phyloP scores from a whole-genome alignment of 306 rosid species.

The Glycine latifolia region DNA sequence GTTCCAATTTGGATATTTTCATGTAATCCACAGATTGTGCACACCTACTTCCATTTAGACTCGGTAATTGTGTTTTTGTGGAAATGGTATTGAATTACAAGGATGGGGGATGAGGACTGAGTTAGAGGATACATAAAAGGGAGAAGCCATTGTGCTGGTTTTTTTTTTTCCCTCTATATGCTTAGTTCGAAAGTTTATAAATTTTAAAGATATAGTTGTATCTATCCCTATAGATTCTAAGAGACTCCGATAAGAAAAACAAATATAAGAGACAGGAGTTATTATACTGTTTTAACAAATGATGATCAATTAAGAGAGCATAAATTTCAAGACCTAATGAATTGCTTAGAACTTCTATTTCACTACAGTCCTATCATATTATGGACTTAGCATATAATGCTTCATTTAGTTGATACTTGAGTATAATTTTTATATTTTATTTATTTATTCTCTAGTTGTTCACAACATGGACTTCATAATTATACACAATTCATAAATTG shows the following conservation, averaged over 20 bases:
- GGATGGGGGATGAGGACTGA: constrained; percentile 8
- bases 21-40: constrained; percentile 6
- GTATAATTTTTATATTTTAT: background rate
- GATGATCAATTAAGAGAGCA: constrained; percentile 1
- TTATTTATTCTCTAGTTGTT: background rate
- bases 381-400: background rate
- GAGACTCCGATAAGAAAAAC: no score
- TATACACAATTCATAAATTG: no score
- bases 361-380: constrained; percentile 2
- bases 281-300: background rate
- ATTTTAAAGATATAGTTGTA: background rate
- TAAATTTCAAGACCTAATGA: constrained; percentile 15
- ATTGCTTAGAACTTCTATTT: constrained; percentile 28
- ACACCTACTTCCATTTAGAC: background rate
- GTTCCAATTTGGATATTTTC: background rate
- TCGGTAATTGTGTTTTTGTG: background rate
- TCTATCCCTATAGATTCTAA: background rate
- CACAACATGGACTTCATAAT: background rate
- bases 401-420: background rate
- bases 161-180: background rate
- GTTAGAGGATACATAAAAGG: background rate
- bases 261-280: constrained; percentile 3
- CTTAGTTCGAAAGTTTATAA: constrained; percentile 1
- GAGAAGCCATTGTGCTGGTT: background rate
- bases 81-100: background rate